A percentile compares a stretch with the other conserved stretches of the same genome.
phyloP scores from a whole-genome alignment of 495 filamentous ascomycete genomes.

The Astrocystis sublimbata region DNA sequence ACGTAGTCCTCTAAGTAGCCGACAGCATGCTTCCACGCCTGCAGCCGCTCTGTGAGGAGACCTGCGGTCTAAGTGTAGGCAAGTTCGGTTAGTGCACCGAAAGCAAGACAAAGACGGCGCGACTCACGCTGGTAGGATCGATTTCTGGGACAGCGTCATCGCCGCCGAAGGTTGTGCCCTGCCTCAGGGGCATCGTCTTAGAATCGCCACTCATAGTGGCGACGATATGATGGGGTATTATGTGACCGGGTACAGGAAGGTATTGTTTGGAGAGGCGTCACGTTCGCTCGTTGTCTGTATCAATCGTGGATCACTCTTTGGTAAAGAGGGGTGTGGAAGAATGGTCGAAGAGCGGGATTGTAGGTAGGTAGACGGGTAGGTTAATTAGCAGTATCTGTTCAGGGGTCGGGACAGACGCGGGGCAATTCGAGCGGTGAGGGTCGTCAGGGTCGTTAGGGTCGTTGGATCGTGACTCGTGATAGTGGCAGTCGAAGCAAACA shows the following conservation, averaged over 20 bases:
- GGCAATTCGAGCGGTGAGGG: not conserved
- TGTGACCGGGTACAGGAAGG: not conserved
- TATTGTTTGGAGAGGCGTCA: not conserved
- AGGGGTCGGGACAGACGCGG: not conserved
- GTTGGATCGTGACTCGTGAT: not conserved
- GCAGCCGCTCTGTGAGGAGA: slow-evolving; percentile 79
- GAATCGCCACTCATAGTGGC: slow-evolving; percentile 38
- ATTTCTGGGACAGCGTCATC: slow-evolving; percentile 69
- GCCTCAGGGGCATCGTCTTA: slow-evolving; percentile 55
- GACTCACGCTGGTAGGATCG: slow-evolving; percentile 73
- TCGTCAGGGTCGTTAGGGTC: slow-evolving; percentile 23
- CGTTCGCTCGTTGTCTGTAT: not conserved
- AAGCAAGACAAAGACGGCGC: not conserved
- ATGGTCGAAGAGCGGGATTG: not conserved
- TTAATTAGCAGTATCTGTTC: not conserved
- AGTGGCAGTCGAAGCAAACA: slow-evolving; percentile 11
- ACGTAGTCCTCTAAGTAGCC: slow-evolving; percentile 91
- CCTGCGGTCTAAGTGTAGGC: slow-evolving; percentile 59
- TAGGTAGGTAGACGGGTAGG: not conserved
- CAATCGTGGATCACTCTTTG: not conserved
- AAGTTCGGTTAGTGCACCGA: slow-evolving; percentile 16
- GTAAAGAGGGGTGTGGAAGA: not conserved
- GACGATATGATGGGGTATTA: not conserved
- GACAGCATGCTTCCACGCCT: slow-evolving; percentile 94
- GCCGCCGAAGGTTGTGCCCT: slow-evolving; percentile 55